Percentiles rank a stretch among this genome's conserved stretches.
Evolutionary conservation across 2,329 filamentous ascomycete genomes (phyloP).

Genomic region (Colletotrichum falcatum): DNA sequence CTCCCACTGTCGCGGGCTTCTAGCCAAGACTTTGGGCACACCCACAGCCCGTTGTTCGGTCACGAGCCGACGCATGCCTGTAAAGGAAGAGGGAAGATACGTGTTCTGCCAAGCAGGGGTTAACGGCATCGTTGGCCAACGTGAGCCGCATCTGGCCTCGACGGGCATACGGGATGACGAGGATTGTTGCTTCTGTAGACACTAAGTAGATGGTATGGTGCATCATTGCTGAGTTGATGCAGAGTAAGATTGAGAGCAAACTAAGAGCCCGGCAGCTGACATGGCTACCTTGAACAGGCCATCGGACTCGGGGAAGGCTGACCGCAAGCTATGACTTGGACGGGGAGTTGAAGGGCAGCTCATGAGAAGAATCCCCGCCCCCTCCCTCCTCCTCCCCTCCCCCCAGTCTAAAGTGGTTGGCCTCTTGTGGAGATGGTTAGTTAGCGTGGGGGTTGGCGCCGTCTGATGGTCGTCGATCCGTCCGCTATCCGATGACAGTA

Average conservation of each 20-base stretch:
- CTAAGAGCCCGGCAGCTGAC: neutral
- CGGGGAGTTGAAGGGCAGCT: neutral
- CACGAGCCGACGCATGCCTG: constrained; percentile 20
- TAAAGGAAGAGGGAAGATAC: neutral
- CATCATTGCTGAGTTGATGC: neutral
- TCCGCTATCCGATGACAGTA: constrained; percentile 13
- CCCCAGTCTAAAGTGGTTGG: neutral
- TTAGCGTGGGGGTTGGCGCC: constrained; percentile 30
- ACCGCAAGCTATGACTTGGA: neutral
- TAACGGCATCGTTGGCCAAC: neutral
- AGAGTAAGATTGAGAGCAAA: neutral
- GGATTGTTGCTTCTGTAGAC: neutral
- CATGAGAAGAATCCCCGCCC: neutral
- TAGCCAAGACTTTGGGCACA: constrained; percentile 31
- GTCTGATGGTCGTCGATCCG: constrained; percentile 6
- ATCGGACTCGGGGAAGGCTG: neutral
- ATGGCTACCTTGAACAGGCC: neutral
- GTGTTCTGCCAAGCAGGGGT: constrained; percentile 3
- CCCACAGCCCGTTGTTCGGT: constrained; percentile 22
- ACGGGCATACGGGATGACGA: constrained; percentile 18
- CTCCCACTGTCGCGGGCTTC: constrained; percentile 21
- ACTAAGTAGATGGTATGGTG: neutral
- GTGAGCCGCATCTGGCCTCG: neutral
- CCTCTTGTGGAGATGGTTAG: neutral
- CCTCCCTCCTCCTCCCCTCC: too few relatives aligned